phyloP scores from a whole-genome alignment of 805 yeast genomes.

The Vanderwaltozyma verrucispora region DNA sequence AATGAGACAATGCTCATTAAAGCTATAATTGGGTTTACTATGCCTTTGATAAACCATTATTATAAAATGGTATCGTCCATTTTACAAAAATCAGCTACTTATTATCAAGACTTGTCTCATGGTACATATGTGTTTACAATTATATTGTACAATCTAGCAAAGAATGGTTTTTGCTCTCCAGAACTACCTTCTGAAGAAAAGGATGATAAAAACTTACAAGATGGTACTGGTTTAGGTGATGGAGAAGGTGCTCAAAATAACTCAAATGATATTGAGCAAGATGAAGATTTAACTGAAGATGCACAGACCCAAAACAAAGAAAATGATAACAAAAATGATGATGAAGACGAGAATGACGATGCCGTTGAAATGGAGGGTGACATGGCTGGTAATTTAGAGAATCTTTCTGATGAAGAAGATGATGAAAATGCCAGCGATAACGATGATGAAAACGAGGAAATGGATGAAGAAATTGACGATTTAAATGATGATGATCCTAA shows the following conservation, averaged over 20 bases:
- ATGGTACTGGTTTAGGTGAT: constrained; percentile 89
- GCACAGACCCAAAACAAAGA: constrained; percentile 69
- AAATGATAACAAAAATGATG: constrained; percentile 50
- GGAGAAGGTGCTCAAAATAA: constrained; percentile 81
- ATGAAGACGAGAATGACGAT: constrained; percentile 37
- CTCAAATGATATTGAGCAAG: constrained; percentile 80
- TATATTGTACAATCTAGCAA: constrained; percentile 50
- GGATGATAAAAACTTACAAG: constrained; percentile 56
- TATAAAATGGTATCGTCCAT: constrained; percentile 36
- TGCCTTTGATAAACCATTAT: constrained; percentile 59
- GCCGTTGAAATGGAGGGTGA: constrained; percentile 95
- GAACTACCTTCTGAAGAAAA: constrained; percentile 57
- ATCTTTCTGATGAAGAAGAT: constrained; percentile 59
- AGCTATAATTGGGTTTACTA: constrained; percentile 43
- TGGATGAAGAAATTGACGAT: constrained; percentile 85
- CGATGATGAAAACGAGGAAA: constrained; percentile 56
- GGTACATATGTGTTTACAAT: constrained; percentile 51
- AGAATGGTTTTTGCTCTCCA: constrained; percentile 88
- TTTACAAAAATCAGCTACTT: constrained; percentile 33
- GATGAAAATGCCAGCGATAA: constrained; percentile 38
- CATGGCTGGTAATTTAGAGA: constrained; percentile 89
- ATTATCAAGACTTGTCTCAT: constrained; percentile 46
- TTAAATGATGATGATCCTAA: constrained; percentile 86
- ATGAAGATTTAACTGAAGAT: constrained; percentile 76
- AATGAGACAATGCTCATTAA: constrained; percentile 31